Base-by-base conservation (phyloP, 2,329 filamentous ascomycete genomes). In the Aspergillus costaricaensis region DNA sequence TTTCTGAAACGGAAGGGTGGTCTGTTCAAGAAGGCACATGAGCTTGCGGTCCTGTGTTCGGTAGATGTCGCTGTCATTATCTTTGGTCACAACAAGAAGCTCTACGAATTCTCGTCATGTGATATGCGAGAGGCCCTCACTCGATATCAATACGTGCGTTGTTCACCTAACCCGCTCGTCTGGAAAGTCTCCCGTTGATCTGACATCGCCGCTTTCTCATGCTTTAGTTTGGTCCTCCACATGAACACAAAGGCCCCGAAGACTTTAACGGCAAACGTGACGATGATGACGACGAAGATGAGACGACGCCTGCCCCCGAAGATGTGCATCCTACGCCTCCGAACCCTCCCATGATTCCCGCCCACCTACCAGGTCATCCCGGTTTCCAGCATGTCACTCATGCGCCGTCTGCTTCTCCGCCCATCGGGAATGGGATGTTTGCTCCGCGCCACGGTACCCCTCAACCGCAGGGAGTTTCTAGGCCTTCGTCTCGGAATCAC, bases 51-150 rank as follows among this genome's bases (percentile, higher is more conserved):
- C 50, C 89, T 99, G 65, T 99, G 95, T 78, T 97, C 93, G 41
- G 95, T 99, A 75, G 95, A 99, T 77, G 95, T 99, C 68, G 95
- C 95, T 43, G 95, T 99, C 72, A 95, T 99, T 77, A 97, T 99
- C 72, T 98, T 98, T 74, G 94, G 94, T 65, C 93, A 91, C 80
- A 99, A 99, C 79, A 99, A 98, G 85, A 98, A 98, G 81, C 85
- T 99, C 25, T 97, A 98, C 79, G 92, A 99, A 78, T 99, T 96
- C 77, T 98, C 93, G 12, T 98, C 94, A 17, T 84, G 87, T 69
- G 92, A 97, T 76, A 96, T 99, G 85, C 89, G 89, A 75, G 92
- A 97, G 66, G 91, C 96, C 53, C 87, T 99, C 67, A 86, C 86
- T 55, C 86, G 92, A 75, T 96, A 96, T 74, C 89, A 92, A 86